phyloP scores from a whole-genome alignment of 2,329 filamentous ascomycete species.

The Didymosphaeria variabile region DNA sequence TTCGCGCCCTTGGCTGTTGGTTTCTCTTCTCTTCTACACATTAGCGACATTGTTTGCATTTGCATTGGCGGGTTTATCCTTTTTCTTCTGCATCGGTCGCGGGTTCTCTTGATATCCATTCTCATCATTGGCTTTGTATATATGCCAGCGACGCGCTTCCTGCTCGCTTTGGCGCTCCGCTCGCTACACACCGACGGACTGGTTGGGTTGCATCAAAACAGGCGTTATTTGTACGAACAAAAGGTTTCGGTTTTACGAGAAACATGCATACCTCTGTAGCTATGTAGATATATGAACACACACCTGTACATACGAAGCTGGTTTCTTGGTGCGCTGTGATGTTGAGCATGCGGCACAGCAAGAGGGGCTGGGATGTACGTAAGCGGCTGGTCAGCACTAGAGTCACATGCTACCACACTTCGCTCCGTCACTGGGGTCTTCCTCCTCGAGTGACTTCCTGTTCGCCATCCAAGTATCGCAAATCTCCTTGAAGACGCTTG shows the following conservation, averaged over 20 bases:
- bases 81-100: slow-evolving; percentile 7
- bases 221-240: slow-evolving; percentile 9
- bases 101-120: slow-evolving; percentile 13
- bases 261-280: slow-evolving; percentile 7
- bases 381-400: slow-evolving; percentile 5
- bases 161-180: slow-evolving; percentile 14
- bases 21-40: background rate
- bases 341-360: background rate
- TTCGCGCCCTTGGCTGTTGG: slow-evolving; percentile 6
- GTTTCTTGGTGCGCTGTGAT: background rate
- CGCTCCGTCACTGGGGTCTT: background rate
- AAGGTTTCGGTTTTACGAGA: background rate
- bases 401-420: background rate
- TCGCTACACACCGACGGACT: slow-evolving; percentile 10
- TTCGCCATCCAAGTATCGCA: background rate
- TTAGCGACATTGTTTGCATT: slow-evolving; percentile 14
- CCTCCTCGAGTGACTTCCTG: no score
- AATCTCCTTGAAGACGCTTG: background rate
- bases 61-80: slow-evolving; percentile 7
- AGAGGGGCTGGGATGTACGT: background rate
- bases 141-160: slow-evolving; percentile 11
- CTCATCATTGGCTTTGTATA: slow-evolving; percentile 5
- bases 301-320: slow-evolving; percentile 1
- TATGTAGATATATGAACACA: slow-evolving; percentile 13
- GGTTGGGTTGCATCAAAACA: slow-evolving; percentile 12